Evolutionary conservation across 768 basidiomycete genomes (phyloP).

Genomic region (Kwoniella europaea): DNA sequence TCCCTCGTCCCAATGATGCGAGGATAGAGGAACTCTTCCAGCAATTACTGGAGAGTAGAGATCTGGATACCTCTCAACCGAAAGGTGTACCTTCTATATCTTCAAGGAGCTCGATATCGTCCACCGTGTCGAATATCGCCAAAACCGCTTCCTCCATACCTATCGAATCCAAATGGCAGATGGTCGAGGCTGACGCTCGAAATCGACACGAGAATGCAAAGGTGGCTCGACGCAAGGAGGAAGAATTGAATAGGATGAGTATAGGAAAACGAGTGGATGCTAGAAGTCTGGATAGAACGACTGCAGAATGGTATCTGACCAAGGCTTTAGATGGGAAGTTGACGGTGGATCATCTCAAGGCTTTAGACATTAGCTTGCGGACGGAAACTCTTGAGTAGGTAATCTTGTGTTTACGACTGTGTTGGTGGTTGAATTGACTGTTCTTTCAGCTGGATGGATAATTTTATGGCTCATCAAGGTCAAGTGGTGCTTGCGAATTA

Average conservation of each 20-base stretch:
- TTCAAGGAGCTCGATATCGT: constrained; percentile 32
- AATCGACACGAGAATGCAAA: constrained; percentile 72
- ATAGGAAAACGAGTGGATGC: constrained; percentile 40
- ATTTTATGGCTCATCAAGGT: constrained; percentile 45
- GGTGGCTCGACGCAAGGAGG: constrained; percentile 57
- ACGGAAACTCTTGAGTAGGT: constrained; percentile 79
- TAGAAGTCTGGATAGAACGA: constrained; percentile 64
- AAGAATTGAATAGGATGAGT: constrained; percentile 64
- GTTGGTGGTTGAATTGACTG: neutral
- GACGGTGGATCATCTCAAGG: constrained; percentile 76
- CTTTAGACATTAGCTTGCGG: constrained; percentile 73
- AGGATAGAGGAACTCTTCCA: constrained; percentile 83
- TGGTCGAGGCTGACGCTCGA: constrained; percentile 82
- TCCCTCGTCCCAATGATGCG: constrained; percentile 76
- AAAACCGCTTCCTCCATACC: constrained; percentile 60
- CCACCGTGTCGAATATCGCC: constrained; percentile 24
- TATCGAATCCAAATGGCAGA: constrained; percentile 87
- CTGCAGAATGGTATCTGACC: constrained; percentile 91
- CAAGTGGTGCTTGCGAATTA: constrained; percentile 49
- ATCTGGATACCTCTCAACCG: constrained; percentile 59
- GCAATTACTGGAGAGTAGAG: constrained; percentile 73
- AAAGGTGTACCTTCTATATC: constrained; percentile 30
- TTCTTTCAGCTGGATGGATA: constrained; percentile 39
- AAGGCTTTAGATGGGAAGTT: constrained; percentile 87
- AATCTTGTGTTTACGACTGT: neutral